Conservation (phyloP, 345 rosid species). For the Odontarrhena argentea region DNA sequence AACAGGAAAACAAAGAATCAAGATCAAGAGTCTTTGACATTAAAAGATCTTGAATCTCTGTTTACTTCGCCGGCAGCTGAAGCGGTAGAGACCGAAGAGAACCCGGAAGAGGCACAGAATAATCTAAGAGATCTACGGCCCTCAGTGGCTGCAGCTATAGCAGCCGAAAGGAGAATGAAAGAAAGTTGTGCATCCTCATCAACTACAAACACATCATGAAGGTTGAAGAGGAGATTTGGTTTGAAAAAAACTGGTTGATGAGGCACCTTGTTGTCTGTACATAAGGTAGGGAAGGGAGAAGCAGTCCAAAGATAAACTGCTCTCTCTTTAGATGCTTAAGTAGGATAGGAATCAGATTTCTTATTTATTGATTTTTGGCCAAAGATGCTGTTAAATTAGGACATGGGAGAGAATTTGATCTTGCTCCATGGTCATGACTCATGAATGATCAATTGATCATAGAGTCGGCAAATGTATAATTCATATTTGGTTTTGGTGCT, state of each 20-base stretch:
- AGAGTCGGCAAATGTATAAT: background rate
- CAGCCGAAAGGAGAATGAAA: slow-evolving; percentile 84
- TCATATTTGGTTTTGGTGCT: slow-evolving; percentile 26
- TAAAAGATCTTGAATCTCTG: slow-evolving; percentile 78
- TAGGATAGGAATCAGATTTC: background rate
- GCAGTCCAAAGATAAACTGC: slow-evolving; percentile 2
- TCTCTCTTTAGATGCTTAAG: slow-evolving; percentile 8
- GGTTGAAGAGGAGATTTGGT: slow-evolving; percentile 17
- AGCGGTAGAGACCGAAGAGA: slow-evolving; percentile 45
- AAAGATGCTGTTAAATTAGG: no score
- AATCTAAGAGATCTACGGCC: slow-evolving; percentile 77
- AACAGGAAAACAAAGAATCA: slow-evolving; percentile 89
- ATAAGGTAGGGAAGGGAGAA: slow-evolving; percentile 25
- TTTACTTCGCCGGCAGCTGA: slow-evolving; percentile 55
- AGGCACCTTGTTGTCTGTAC: slow-evolving; percentile 20
- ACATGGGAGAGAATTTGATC: no score
- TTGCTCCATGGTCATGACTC: background rate
- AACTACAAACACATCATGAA: slow-evolving; percentile 25
- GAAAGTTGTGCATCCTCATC: slow-evolving; percentile 42
- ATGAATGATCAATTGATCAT: background rate
- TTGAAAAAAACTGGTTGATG: slow-evolving; percentile 19
- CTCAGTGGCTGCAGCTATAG: slow-evolving; percentile 77
- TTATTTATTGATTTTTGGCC: no score
- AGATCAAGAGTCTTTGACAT: slow-evolving; percentile 77
- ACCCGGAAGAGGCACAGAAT: slow-evolving; percentile 45